Percentiles rank a stretch among this genome's conserved stretches.
Evolutionary conservation across 257 asterid species (phyloP).

Genomic region (Datura wrightii): DNA sequence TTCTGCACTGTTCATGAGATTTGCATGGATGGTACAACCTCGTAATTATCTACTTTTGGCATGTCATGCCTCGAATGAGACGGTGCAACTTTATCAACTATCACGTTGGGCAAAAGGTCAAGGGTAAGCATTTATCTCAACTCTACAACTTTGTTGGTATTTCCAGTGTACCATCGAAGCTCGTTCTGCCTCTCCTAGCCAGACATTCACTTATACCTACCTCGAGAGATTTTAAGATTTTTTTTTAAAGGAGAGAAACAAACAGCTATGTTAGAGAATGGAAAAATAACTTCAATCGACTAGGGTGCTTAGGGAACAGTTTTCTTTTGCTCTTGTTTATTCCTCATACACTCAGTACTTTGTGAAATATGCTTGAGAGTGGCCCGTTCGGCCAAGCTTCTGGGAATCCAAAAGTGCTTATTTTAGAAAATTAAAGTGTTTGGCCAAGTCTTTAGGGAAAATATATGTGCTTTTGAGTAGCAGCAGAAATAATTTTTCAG

Average conservation of each 20-base stretch:
- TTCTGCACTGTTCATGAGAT: constrained; percentile 16
- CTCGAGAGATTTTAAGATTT: too few relatives aligned
- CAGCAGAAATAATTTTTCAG: too few relatives aligned
- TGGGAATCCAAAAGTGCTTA: too few relatives aligned
- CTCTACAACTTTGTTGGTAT: not conserved
- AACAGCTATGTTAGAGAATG: not conserved
- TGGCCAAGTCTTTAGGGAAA: too few relatives aligned
- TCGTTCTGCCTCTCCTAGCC: not conserved
- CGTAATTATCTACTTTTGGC: not conserved
- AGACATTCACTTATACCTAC: not conserved
- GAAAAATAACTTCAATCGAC: not conserved
- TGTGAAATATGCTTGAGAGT: not conserved
- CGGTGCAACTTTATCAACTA: constrained; percentile 1
- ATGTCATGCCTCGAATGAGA: constrained; percentile 16
- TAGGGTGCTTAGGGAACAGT: not conserved
- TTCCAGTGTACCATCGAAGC: not conserved
- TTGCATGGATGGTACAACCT: constrained; percentile 16
- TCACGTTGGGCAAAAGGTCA: constrained; percentile 17
- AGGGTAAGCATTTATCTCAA: not conserved
- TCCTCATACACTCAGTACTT: not conserved
- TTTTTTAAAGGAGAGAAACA: not conserved
- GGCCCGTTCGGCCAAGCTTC: too few relatives aligned
- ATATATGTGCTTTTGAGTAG: too few relatives aligned
- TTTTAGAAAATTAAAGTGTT: too few relatives aligned
- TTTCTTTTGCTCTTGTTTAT: not conserved